These are phyloP conservation scores for Huntiella moniliformis DNA, from an alignment of 2,329 filamentous ascomycete species.

Conservation along the genomic window DNA sequence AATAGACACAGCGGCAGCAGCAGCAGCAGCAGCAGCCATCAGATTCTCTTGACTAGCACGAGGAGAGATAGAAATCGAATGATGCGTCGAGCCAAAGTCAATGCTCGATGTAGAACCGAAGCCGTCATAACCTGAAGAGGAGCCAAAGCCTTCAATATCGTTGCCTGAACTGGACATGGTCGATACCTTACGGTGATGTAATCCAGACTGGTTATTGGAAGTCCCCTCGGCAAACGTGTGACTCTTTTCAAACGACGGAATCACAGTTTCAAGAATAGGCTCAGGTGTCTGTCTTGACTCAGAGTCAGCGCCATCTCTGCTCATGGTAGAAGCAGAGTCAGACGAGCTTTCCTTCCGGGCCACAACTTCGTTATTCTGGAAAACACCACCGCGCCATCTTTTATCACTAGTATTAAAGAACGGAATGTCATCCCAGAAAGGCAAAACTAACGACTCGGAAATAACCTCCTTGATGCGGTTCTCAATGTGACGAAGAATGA, in stretches of 20 bases:
- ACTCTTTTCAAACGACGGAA: constrained; percentile 33
- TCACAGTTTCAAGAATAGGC: not conserved
- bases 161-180: not conserved
- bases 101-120: constrained; percentile 12
- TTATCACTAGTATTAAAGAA: constrained; percentile 71
- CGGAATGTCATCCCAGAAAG: constrained; percentile 91
- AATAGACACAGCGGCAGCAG: not conserved
- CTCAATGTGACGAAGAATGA: constrained; percentile 85
- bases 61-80: constrained; percentile 6
- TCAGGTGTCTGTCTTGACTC: too few species aligned
- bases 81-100: not conserved
- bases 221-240: constrained; percentile 30
- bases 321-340: not conserved
- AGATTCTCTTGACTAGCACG: constrained; percentile 8
- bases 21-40: not conserved
- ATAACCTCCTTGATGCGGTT: constrained; percentile 87
- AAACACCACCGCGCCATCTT: constrained; percentile 71
- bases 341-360: constrained; percentile 6
- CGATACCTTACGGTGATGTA: constrained; percentile 8
- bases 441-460: constrained; percentile 74
- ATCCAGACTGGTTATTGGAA: not conserved
- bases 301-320: too few species aligned
- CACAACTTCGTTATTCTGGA: constrained; percentile 34
- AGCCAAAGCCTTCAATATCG: constrained; percentile 12
- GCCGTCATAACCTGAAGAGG: not conserved